Evolutionary conservation across 2,329 filamentous ascomycete genomes (phyloP).

Genomic region (Byssothecium circinans): DNA sequence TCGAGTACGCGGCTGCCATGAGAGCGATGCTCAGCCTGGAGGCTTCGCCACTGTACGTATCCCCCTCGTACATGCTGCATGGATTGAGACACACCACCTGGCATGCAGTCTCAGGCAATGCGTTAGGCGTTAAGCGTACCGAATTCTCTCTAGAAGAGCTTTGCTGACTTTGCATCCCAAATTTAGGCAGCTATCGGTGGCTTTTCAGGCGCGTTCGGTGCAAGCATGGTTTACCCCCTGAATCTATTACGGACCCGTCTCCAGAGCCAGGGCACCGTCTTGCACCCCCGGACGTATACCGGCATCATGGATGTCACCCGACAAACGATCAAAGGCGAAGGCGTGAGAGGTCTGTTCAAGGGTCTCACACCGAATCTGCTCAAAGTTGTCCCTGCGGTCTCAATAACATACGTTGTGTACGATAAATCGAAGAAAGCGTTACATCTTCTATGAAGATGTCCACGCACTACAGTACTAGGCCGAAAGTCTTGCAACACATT

Average conservation of each 20-base stretch:
- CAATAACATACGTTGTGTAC: constrained; percentile 62
- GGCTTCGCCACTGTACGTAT: constrained; percentile 79
- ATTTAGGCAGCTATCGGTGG: constrained; percentile 91
- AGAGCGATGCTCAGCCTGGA: constrained; percentile 74
- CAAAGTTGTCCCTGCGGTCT: constrained; percentile 94
- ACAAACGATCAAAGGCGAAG: constrained; percentile 82
- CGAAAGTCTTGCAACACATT: too few species aligned
- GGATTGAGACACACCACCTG: too few species aligned
- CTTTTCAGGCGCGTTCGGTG: constrained; percentile 86
- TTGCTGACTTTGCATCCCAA: too few species aligned
- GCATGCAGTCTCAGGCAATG: too few species aligned
- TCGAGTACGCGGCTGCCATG: constrained; percentile 69
- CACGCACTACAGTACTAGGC: neutral
- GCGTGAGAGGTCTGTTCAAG: constrained; percentile 85
- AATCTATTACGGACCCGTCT: constrained; percentile 90
- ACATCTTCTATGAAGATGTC: constrained; percentile 32
- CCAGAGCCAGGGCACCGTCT: constrained; percentile 91
- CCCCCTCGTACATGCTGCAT: too few species aligned
- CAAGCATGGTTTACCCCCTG: constrained; percentile 90
- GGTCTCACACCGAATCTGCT: constrained; percentile 92
- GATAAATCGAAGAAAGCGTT: constrained; percentile 45
- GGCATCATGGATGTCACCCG: constrained; percentile 87
- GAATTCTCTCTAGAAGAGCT: too few species aligned
- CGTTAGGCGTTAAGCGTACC: too few species aligned
- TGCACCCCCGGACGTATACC: constrained; percentile 87